Base-by-base conservation (phyloP, 2,329 filamentous ascomycete species). In the Exophiala alcalophila region DNA sequence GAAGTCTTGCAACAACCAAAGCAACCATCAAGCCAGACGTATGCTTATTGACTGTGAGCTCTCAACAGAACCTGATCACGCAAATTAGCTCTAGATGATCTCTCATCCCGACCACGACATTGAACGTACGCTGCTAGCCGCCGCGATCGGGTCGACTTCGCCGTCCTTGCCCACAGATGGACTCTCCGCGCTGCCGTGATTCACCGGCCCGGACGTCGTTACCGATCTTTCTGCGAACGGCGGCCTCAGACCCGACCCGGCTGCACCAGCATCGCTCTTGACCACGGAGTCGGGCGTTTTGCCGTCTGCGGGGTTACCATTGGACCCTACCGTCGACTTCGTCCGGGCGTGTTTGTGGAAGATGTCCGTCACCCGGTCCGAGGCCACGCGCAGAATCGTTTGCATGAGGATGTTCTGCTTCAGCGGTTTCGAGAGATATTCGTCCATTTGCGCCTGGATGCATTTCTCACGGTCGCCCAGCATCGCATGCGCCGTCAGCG, bases 361-460 rank as follows among this genome's bases (percentile, higher is more conserved):
- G 36, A 84, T 83, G 27, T 47, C 51, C 8, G 31, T 54, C 20
- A 55, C 87, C 84, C 91, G 89, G 23, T 97, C 81, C 4, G 92
- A 96, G 9, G 89, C 91, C 62, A 91, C 97, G 65, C 96, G 95
- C 53, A 97, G 78, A 47, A 98, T 97, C 1, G 90, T 96, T 69
- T 97, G 91, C 59, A 97, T 96, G 60, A 97, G 83, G 64, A 95
- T 88, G 63, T 94, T 96, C 62, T 95, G 91, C 66, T 96, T 94
- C 49, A 97, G 73, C 18, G 91, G 91, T 64, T 98, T 98, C 12
- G 91, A 95, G 28, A 98, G 73, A 62, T 98, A 98, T 65, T 98
- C 92, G 64, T 98, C 92, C 92, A 98, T 98, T 70, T 97, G 89
- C 7, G 91, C 92, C 63, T 95, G 88, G 49, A 98, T 94, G 65